These are phyloP conservation scores for Cyberlindnera lachancei DNA, from an alignment of 805 yeast genomes.

Conservation along the genomic window DNA sequence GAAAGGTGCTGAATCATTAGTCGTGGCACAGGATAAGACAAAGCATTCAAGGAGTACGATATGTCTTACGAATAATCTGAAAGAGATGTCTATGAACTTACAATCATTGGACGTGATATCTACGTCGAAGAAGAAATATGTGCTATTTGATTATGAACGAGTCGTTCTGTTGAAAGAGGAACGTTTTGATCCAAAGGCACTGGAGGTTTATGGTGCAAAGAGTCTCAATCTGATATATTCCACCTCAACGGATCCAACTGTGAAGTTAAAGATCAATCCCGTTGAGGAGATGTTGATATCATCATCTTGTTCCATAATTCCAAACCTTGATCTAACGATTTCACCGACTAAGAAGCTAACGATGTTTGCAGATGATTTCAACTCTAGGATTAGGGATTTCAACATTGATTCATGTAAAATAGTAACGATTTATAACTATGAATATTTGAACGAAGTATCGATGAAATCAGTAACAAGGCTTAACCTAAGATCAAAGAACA, in stretches of 20 bases:
- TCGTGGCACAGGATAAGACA: constrained; percentile 10
- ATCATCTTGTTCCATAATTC: constrained; percentile 1
- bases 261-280: neutral
- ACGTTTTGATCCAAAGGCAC: constrained; percentile 8
- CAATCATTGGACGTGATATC: constrained; percentile 1
- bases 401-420: constrained; percentile 2
- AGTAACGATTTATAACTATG: constrained; percentile 1
- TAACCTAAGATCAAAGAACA: too few species aligned
- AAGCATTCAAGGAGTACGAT: constrained; percentile 8
- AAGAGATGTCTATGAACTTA: constrained; percentile 2
- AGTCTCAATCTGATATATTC: neutral
- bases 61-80: constrained; percentile 7
- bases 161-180: constrained; percentile 3
- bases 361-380: neutral
- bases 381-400: constrained; percentile 4
- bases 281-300: constrained; percentile 1
- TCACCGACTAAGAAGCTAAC: constrained; percentile 2
- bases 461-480: too few species aligned
- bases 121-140: constrained; percentile 6
- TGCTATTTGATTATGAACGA: constrained; percentile 3
- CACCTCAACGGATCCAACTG: constrained; percentile 1
- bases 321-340: constrained; percentile 2
- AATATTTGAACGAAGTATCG: too few species aligned
- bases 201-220: constrained; percentile 4
- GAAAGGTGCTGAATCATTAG: constrained; percentile 11